phyloP scores from a whole-genome alignment of 768 basidiomycete species.

The Wakefieldia striispora region DNA sequence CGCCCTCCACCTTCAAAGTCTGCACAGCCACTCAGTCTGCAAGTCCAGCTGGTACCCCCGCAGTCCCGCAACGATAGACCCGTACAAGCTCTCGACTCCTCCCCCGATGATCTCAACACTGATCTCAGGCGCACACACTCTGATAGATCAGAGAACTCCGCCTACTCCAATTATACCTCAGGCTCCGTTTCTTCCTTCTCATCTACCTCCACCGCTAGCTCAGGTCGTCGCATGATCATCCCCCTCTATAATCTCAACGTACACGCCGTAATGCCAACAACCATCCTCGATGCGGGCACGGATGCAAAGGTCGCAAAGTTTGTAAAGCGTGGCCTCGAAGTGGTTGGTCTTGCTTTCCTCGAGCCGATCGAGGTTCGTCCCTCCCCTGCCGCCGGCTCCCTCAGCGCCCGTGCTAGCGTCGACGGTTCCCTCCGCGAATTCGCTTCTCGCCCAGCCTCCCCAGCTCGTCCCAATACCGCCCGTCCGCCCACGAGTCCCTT shows the following conservation, averaged over 20 bases:
- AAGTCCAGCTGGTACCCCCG: conserved; percentile 84
- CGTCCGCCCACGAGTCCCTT: neutral
- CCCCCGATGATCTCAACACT: conserved; percentile 28
- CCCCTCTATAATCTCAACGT: conserved; percentile 86
- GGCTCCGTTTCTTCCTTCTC: conserved; percentile 39
- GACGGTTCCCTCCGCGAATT: conserved; percentile 23
- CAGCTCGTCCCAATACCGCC: conserved; percentile 4
- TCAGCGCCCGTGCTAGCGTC: conserved; percentile 28
- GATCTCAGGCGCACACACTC: conserved; percentile 35
- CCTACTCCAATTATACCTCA: conserved; percentile 50
- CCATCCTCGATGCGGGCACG: conserved; percentile 84
- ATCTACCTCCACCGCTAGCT: conserved; percentile 43
- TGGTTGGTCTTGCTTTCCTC: conserved; percentile 73
- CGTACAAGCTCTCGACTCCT: conserved; percentile 45
- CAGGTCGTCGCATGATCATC: conserved; percentile 70
- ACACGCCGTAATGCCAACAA: conserved; percentile 84
- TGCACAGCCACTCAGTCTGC: conserved; percentile 87
- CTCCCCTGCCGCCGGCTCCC: conserved; percentile 10
- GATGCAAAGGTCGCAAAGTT: conserved; percentile 85
- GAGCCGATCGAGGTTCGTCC: conserved; percentile 78
- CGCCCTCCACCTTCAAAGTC: conserved; percentile 82
- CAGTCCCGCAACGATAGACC: conserved; percentile 41
- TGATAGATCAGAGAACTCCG: conserved; percentile 50
- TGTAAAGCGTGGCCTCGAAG: conserved; percentile 66
- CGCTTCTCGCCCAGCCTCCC: conserved; percentile 11